phyloP scores from a whole-genome alignment of 768 basidiomycete species.

The Hemileccinum rubropunctum region DNA sequence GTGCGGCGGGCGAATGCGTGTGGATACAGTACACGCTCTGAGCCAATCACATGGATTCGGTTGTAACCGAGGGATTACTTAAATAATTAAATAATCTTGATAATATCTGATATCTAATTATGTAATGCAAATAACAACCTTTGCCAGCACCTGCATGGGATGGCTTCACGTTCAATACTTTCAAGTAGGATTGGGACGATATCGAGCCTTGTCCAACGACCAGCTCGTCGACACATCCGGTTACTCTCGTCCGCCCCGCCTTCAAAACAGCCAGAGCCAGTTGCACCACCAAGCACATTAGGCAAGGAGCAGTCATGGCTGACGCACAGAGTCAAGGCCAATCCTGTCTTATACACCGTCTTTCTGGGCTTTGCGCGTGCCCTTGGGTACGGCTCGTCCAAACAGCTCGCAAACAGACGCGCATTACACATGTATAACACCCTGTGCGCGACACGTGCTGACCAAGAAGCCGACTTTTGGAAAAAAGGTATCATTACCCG shows the following conservation, averaged over 20 bases:
- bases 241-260: slow-evolving; percentile 8
- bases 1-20: too few relatives aligned
- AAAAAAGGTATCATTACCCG: slow-evolving; percentile 47
- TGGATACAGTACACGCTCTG: too few relatives aligned
- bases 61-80: too few relatives aligned
- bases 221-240: slow-evolving; percentile 10
- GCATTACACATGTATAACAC: slow-evolving; percentile 56
- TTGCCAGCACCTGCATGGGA: neutral
- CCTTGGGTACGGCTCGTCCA: slow-evolving; percentile 60
- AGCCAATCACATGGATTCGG: too few relatives aligned
- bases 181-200: slow-evolving; percentile 5
- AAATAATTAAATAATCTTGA: too few relatives aligned
- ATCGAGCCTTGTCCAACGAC: slow-evolving; percentile 6
- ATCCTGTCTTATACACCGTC: slow-evolving; percentile 42
- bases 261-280: slow-evolving; percentile 8
- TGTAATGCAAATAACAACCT: slow-evolving; percentile 4
- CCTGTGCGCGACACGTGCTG: slow-evolving; percentile 54
- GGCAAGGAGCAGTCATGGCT: slow-evolving; percentile 48
- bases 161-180: slow-evolving; percentile 16
- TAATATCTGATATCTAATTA: slow-evolving; percentile 5
- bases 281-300: neutral
- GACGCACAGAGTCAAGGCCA: slow-evolving; percentile 49
- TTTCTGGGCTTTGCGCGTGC: slow-evolving; percentile 48
- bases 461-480: slow-evolving; percentile 64
- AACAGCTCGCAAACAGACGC: slow-evolving; percentile 60